These are phyloP conservation scores for Rhodamnia argentea DNA, from an alignment of 345 rosid species.

Conservation along the genomic window DNA sequence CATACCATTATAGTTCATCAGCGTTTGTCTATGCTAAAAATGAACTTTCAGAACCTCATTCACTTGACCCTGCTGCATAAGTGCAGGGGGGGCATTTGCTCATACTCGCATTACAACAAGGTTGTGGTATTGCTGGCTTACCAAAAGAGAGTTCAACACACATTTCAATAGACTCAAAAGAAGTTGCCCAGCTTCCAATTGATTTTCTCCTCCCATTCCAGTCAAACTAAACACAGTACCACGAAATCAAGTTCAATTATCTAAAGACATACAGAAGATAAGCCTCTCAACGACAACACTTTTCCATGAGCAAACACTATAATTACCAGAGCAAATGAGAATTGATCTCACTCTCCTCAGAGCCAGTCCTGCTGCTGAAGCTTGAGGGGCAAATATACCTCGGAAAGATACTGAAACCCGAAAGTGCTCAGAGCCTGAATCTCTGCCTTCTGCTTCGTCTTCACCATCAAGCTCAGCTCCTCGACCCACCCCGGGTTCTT, in stretches of 20 bases:
- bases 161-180: background rate
- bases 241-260: background rate
- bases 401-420: conserved; percentile 92
- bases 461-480: conserved; percentile 95
- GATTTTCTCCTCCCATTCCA: background rate
- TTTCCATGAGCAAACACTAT: background rate
- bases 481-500: conserved; percentile 97
- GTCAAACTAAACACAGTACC: background rate
- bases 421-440: conserved; percentile 96
- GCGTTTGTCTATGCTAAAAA: background rate
- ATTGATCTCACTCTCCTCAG: conserved; percentile 14
- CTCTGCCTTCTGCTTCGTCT: conserved; percentile 94
- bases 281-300: background rate
- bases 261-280: background rate
- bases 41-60: background rate
- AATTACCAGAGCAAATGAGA: background rate
- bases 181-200: background rate
- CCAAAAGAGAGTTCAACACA: background rate
- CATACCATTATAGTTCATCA: background rate
- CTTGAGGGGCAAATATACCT: conserved; percentile 93
- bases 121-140: background rate
- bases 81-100: background rate
- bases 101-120: background rate
- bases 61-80: background rate
- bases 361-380: conserved; percentile 98